Evolutionary conservation across 2,329 filamentous ascomycete genomes (phyloP), one percentile per base, ranked within the genome.

Genomic region (Epichloe coenophiala): DNA sequence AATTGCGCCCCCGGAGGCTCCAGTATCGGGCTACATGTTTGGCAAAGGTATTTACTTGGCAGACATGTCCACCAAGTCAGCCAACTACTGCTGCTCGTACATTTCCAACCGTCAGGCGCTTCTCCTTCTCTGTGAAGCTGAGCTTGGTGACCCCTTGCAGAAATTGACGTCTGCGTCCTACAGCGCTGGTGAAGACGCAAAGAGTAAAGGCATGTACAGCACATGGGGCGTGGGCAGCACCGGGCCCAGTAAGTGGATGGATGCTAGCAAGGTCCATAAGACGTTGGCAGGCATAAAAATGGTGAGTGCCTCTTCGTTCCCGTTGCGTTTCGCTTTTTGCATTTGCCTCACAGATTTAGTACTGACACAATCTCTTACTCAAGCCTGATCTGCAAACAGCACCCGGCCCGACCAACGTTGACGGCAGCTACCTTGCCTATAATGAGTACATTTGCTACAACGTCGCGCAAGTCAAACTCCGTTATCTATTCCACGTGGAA

Each of bases 11-110:
- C 84, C 84, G 0, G 84, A 94, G 64, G 88, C 88, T 0, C 89
- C 88, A 0, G 81, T 81, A 0, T 77, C 74, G 4, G 87, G 87
- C 1, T 89, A 91, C 70, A 91, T 91, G 85, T 95, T 94, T 57
- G 88, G 84, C 51, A 94, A 94, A 65, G 88, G 88, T 43, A 85
- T 95, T 45, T 95, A 95, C 62, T 76, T 95, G 2, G 88, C 88
- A 2, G 88, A 94, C 60, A 89, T 89, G 75, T 84, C 81, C 0
- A 84, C 79, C 62, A 95, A 94, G 68, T 88, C 84, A 2, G 87
- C 87, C 15, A 80, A 80, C 58, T 95, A 95, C 68, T 93, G 87
- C 63, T 76, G 66, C 48, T 63, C 79, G 0, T 63, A 68, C 56
- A 75, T 70, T 53, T 85, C 83, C n/a, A 77, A 75, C n/a, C 77